Base-by-base conservation (phyloP, 192 early-diverging fungal genomes). In the Helicostylum pulchrum region DNA sequence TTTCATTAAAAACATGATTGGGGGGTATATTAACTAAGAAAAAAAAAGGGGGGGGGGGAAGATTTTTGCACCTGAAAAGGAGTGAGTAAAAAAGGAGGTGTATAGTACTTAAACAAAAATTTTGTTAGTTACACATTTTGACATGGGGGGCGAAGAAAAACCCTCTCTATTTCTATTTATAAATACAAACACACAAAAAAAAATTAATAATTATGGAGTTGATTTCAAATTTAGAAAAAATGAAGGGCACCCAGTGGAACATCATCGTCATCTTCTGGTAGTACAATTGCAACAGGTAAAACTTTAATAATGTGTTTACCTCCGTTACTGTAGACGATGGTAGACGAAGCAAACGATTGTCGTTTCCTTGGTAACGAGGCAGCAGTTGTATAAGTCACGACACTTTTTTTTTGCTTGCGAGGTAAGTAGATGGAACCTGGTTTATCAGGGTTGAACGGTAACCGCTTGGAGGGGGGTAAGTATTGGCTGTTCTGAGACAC, bases 181-280 rank as follows among this genome's bases (percentile, higher is more conserved):
- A 39, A 39, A 39, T 4, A 39, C 36, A 39, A 39, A 39, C 9
- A 39, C 36, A 39, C 36, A 1, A 9, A 39, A 39, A n/a, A 39
- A 39, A 39, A 39, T 9, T 9, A 39, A 39, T 9, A n/a, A n/a
- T n/a, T n/a, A 39, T 9, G 36, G 36, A 10, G 5, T 3, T 39
- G 36, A 9, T 39, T 39, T 39, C 9, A 39, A 39, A 9, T 39
- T 39, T 15, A 4, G 32, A 32, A 12, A 26, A 45, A 26, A 14
- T 23, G 11, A 14, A 59, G 57, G 10, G 47, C 15, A 20, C 61
- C 61, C n/a, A 62, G 48, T 36, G 61, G 61, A 15, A 62, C 34
- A 39, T 62, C 60, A 17, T 61, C 61, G 20, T 62, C 61, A 8
- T 62, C 48, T n/a, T 62, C 53, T 48, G 46, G 46, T 15, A 14